These are phyloP conservation scores for Phytophthora cryptogea DNA, from an alignment of 352 stramenopile species.

Conservation along the genomic window DNA sequence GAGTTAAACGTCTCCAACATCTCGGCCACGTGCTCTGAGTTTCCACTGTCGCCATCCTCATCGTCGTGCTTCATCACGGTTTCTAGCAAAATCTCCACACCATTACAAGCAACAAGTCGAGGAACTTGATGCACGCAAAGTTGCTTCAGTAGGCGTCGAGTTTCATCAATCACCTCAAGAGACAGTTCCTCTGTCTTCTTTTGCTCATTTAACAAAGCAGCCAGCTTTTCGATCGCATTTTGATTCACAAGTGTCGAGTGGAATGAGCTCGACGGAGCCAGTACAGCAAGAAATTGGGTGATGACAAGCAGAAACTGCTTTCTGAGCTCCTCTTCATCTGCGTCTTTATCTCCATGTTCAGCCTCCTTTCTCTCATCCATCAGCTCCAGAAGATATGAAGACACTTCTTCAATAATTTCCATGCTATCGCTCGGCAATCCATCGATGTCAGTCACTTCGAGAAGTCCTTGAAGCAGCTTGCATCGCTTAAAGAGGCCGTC, in stretches of 20 bases:
- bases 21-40: slow-evolving; percentile 40
- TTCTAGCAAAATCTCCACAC: slow-evolving; percentile 64
- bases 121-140: slow-evolving; percentile 70
- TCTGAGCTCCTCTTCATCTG: slow-evolving; percentile 14
- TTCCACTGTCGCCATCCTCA: slow-evolving; percentile 8
- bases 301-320: slow-evolving; percentile 39
- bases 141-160: slow-evolving; percentile 53
- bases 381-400: slow-evolving; percentile 51
- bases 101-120: slow-evolving; percentile 63
- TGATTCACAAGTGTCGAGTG: slow-evolving; percentile 56
- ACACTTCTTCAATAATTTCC: slow-evolving; percentile 66
- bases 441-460: slow-evolving; percentile 49
- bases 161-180: slow-evolving; percentile 32
- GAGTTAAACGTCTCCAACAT: slow-evolving; percentile 69
- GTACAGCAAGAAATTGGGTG: slow-evolving; percentile 49
- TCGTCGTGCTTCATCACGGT: slow-evolving; percentile 31
- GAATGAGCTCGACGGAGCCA: slow-evolving; percentile 35
- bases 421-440: slow-evolving; percentile 54
- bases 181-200: slow-evolving; percentile 34
- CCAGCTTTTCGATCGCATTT: slow-evolving; percentile 59
- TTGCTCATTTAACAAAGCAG: slow-evolving; percentile 55
- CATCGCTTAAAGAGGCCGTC: slow-evolving; percentile 72
- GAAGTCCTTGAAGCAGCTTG: slow-evolving; percentile 55
- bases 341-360: slow-evolving; percentile 20
- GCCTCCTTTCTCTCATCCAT: slow-evolving; percentile 26